Percentiles rank a stretch among this genome's conserved stretches.
These are phyloP conservation scores for Datisca glomerata DNA, from an alignment of 306 rosid genomes.

Conservation along the genomic window DNA sequence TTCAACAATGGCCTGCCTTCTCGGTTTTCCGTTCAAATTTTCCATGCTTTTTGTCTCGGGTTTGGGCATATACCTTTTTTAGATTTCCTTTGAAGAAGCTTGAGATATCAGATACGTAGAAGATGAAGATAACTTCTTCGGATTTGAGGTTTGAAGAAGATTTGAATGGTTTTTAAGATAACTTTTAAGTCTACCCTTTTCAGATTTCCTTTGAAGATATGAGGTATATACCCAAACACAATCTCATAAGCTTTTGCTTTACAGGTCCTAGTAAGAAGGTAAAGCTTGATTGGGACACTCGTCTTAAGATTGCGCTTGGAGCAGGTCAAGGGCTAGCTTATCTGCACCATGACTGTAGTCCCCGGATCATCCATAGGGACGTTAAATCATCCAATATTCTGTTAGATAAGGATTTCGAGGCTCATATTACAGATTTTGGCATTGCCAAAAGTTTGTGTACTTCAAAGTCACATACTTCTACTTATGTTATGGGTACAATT, in stretches of 20 bases:
- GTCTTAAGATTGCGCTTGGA: conserved; percentile 78
- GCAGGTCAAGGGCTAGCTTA: conserved; percentile 91
- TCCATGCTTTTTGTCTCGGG: no score
- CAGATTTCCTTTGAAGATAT: no score
- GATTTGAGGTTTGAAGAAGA: no score
- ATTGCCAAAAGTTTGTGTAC: conserved; percentile 79
- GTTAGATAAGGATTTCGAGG: conserved; percentile 73
- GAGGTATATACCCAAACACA: not conserved
- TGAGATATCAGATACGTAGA: no score
- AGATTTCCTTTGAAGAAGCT: no score
- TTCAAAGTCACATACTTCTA: conserved; percentile 73
- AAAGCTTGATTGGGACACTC: conserved; percentile 71
- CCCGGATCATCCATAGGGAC: conserved; percentile 89
- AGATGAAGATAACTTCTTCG: not conserved
- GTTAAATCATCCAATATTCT: conserved; percentile 86
- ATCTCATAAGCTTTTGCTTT: no score
- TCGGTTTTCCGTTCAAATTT: no score
- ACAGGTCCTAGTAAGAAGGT: conserved; percentile 60
- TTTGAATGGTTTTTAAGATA: no score
- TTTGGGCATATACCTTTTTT: no score
- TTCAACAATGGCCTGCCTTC: no score
- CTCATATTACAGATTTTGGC: conserved; percentile 91
- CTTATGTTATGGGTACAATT: conserved; percentile 85
- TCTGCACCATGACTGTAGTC: conserved; percentile 88
- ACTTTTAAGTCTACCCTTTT: no score